A percentile compares a stretch with the other conserved stretches of the same genome.
Evolutionary conservation across 257 asterid genomes (phyloP).

Genomic region (Rehmannia glutinosa): DNA sequence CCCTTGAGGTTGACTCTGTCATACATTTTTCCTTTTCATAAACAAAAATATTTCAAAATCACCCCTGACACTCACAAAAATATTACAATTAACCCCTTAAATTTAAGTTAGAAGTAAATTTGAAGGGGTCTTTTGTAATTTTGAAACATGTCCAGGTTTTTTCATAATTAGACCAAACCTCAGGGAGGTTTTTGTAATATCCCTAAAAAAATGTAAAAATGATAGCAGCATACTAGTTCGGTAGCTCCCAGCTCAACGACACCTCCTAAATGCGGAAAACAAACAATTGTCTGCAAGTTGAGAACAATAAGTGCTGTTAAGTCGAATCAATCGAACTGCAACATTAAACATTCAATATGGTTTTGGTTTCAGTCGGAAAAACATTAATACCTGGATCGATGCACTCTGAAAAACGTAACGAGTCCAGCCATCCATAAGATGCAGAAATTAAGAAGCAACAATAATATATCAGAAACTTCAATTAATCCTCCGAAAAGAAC

Average conservation of each 20-base stretch:
- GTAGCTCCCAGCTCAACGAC: slow-evolving; percentile 86
- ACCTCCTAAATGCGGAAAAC: slow-evolving; percentile 89
- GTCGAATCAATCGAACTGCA: too few relatives aligned
- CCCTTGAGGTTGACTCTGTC: too few relatives aligned
- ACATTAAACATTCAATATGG: background rate
- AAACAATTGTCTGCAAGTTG: slow-evolving; percentile 72
- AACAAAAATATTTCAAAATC: too few relatives aligned
- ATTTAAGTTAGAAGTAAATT: too few relatives aligned
- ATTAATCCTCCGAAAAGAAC: background rate
- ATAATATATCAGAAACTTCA: slow-evolving; percentile 19
- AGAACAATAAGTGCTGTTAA: background rate
- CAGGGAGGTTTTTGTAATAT: too few relatives aligned
- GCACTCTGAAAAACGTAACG: slow-evolving; percentile 68
- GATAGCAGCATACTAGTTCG: slow-evolving; percentile 48
- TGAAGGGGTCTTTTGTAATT: too few relatives aligned
- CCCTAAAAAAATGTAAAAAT: too few relatives aligned
- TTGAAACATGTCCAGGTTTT: too few relatives aligned
- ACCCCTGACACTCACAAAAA: too few relatives aligned
- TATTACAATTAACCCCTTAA: too few relatives aligned
- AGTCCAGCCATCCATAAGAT: slow-evolving; percentile 20
- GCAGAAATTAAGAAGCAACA: slow-evolving; percentile 13
- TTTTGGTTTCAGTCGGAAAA: background rate
- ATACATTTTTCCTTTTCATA: too few relatives aligned
- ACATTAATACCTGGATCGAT: slow-evolving; percentile 60
- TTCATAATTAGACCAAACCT: too few relatives aligned